Conservation (phyloP, 2,329 filamentous ascomycete species). For the Curvularia spicifera region DNA sequence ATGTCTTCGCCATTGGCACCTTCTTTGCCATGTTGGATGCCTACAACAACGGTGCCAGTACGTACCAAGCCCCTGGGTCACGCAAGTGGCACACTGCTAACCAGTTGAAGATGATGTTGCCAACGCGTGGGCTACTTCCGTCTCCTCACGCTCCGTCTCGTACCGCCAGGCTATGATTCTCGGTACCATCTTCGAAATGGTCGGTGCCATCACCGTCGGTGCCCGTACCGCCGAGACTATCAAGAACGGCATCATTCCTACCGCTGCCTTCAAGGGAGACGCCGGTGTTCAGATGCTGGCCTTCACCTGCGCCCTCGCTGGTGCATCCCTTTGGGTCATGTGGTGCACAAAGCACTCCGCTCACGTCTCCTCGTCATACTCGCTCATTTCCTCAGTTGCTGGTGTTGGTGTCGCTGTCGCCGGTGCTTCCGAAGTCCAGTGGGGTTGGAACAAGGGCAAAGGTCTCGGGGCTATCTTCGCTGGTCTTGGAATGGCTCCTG, state of each 20-base stretch:
- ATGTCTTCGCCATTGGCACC: conserved; percentile 77
- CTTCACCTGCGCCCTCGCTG: conserved; percentile 66
- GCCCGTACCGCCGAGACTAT: conserved; percentile 72
- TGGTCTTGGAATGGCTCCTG: conserved; percentile 72
- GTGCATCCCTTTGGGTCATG: conserved; percentile 76
- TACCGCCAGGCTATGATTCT: conserved; percentile 67
- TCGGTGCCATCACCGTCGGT: conserved; percentile 54
- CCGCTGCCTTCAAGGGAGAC: conserved; percentile 54
- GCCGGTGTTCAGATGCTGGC: conserved; percentile 59
- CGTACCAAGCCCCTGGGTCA: conserved; percentile 43
- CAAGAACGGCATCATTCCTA: conserved; percentile 70
- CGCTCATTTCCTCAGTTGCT: conserved; percentile 57
- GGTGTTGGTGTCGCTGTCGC: conserved; percentile 62
- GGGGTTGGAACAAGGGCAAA: conserved; percentile 68
- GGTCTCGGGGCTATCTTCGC: conserved; percentile 69
- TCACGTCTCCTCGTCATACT: conserved; percentile 66
- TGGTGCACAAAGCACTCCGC: conserved; percentile 77
- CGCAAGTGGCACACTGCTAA: conserved; percentile 11
- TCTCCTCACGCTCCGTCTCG: conserved; percentile 77
- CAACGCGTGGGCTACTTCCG: conserved; percentile 81
- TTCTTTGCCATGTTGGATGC: conserved; percentile 78
- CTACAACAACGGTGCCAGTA: conserved; percentile 80
- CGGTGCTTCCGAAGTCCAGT: conserved; percentile 61
- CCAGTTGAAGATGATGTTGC: conserved; percentile 74
- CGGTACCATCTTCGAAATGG: conserved; percentile 56